Evolutionary conservation across 805 yeast genomes (phyloP), one percentile per base, ranked within the genome.

Genomic region (Metschnikowia kofuensis): DNA sequence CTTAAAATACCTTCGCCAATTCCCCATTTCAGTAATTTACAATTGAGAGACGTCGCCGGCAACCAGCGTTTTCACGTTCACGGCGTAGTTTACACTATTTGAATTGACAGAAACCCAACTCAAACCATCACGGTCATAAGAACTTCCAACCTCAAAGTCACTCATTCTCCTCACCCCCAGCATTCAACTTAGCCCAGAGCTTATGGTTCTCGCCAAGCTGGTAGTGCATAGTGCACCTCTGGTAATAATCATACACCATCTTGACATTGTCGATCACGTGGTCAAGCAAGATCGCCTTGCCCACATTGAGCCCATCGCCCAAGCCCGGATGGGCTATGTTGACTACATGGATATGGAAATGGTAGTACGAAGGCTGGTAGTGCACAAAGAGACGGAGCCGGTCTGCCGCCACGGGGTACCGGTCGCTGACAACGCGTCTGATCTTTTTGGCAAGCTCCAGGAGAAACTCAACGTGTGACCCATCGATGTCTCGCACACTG

Each of bases 311-410:
- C 41, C 95, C 82, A 54, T 78, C 77, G 40, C 89, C 83, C 47
- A 85, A 59, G 1, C 94, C 88, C 1, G 80, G 81, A 57, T 87
- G 87, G 15, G 68, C 74, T 6, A 87, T 74, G 59, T 87, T 85
- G 15, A 89, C 96, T 14, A 89, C 84, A 64, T 94, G 99, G 14
- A 94, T 78, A 63, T 94, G 99, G 73, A 94, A 85, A 61, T 94
- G 98, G 62, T 94, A 94, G 65, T 92, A 94, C 0, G 96, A 87
- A 0, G 99, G 99, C 56, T 91, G 98, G 66, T 94, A 87, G 70
- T 94, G 99, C 42, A 94, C 77, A 62, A 87, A 94, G 1, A 90
- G 63, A 49, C 96, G 78, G 56, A 94, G 64, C 56, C 83, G 79
- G 61, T 85, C 85, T 0, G 69, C 57, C 1, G 57, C 64, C 11